Evolutionary conservation across 768 basidiomycete genomes (phyloP), one percentile per base, ranked within the genome.

Genomic region (Lactarius sp.): DNA sequence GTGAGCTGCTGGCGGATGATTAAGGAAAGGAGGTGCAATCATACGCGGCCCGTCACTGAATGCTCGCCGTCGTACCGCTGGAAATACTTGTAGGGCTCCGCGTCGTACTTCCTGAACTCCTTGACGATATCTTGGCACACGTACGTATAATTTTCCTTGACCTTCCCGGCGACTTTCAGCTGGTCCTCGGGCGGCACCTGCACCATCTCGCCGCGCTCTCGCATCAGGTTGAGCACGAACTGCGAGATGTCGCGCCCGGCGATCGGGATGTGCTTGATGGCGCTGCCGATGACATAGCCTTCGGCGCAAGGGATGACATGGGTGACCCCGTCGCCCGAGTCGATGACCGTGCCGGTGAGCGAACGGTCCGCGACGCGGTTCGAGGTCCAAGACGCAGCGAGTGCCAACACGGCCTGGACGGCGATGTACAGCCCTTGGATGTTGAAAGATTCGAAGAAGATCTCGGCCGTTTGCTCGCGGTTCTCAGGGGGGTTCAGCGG

Each of bases 371-470:
- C 84, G 66, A 92, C 92, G 65, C 88, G 85, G 74, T 88, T 90
- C 64, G 92, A 94, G 1, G 94, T 84, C 97, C 97, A 98, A 1
- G 94, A 95, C 0, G 96, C 96, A 4, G 97, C 97, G 66, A 99
- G 90, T 0, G 97, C 97, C 10, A 99, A 87, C 6, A 99, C 97
- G 41, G 97, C 97, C 74, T 98, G 97, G 0, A 99, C 97, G 56
- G 95, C 97, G 70, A 99, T 98, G 76, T 98, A 98, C 50, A 98
- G 82, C 22, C 96, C 96, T 73, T 94, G 91, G 78, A 98, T 95
- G 77, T 98, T 98, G 86, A 99, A 99, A 0, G 94, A 96, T 77
- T 99, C 97, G 75, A 98, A 99, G 83, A 99, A 98, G 78, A 98
- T 98, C 74, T 98, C 96, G 20, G 97, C 97, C 0, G 96, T 98